A percentile compares a stretch with the other conserved stretches of the same genome.
Evolutionary conservation across 805 yeast genomes (phyloP).

Genomic region (Barnettozyma wickerhamii): DNA sequence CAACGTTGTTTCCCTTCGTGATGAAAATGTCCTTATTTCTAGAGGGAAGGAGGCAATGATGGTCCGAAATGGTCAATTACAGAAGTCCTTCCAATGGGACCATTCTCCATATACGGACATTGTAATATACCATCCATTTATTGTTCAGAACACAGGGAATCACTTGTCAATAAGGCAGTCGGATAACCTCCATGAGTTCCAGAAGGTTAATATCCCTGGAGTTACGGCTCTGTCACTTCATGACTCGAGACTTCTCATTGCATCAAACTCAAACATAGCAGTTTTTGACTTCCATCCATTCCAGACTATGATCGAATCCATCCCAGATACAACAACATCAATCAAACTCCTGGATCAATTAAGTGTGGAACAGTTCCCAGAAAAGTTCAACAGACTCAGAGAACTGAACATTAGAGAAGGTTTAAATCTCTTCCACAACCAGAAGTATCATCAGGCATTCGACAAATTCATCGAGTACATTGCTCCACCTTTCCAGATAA

Average conservation of each 20-base stretch:
- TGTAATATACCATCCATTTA: conserved; percentile 4
- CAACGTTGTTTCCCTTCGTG: background rate
- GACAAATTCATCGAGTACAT: conserved; percentile 45
- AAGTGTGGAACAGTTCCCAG: conserved; percentile 22
- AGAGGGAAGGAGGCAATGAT: conserved; percentile 7
- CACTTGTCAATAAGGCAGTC: conserved; percentile 36
- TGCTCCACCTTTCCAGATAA: conserved; percentile 55
- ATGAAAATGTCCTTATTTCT: conserved; percentile 3
- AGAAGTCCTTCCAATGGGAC: conserved; percentile 9
- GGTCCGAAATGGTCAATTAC: background rate
- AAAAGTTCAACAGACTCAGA: conserved; percentile 34
- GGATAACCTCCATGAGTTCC: conserved; percentile 32
- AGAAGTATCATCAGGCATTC: conserved; percentile 34
- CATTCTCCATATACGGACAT: conserved; percentile 2
- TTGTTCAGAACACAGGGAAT: conserved; percentile 12
- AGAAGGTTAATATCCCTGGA: conserved; percentile 25
- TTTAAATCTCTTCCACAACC: conserved; percentile 26
- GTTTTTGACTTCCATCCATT: conserved; percentile 1
- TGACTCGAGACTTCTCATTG: background rate
- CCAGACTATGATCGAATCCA: conserved; percentile 1
- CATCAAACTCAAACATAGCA: background rate
- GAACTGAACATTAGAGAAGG: conserved; percentile 41
- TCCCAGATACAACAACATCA: conserved; percentile 17
- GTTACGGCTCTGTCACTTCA: conserved; percentile 1
- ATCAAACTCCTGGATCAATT: conserved; percentile 37